Percentiles rank a stretch among this genome's conserved stretches.
phyloP scores from a whole-genome alignment of 177 flowering plant species.

The Tripterygium wilfordii region DNA sequence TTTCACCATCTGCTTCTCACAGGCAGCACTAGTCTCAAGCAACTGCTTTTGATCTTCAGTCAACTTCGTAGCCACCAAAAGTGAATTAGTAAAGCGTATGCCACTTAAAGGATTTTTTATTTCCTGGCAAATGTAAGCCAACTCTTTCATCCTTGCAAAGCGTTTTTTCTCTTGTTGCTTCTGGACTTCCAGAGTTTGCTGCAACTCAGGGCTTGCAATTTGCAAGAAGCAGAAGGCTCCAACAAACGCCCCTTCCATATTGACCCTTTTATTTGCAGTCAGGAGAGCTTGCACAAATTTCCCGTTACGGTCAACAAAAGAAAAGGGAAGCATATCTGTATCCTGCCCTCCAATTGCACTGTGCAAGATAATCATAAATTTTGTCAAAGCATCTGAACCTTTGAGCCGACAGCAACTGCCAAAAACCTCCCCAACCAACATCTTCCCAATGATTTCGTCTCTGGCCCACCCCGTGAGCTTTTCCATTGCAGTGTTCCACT shows the following conservation, averaged over 20 bases:
- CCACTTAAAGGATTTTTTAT: constrained; percentile 66
- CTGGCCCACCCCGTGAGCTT: constrained; percentile 71
- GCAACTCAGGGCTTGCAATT: constrained; percentile 63
- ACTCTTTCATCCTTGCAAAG: constrained; percentile 52
- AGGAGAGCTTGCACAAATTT: constrained; percentile 57
- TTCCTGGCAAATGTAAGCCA: constrained; percentile 69
- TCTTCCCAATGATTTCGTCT: constrained; percentile 53
- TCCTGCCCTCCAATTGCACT: constrained; percentile 70
- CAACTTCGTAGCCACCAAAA: constrained; percentile 53
- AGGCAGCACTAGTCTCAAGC: constrained; percentile 65
- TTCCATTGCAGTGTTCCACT: constrained; percentile 80
- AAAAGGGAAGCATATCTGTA: constrained; percentile 48
- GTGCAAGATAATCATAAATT: constrained; percentile 69
- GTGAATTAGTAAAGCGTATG: constrained; percentile 55
- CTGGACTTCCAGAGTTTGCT: constrained; percentile 48
- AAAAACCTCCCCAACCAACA: constrained; percentile 68
- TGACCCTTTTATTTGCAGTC: constrained; percentile 69
- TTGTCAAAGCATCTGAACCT: constrained; percentile 65
- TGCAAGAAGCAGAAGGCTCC: constrained; percentile 81
- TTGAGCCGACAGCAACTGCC: constrained; percentile 67
- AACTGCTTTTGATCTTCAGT: constrained; percentile 68
- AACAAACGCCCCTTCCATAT: constrained; percentile 46
- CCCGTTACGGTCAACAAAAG: constrained; percentile 55
- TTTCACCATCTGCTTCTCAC: constrained; percentile 67
- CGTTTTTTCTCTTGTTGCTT: constrained; percentile 48